Base-by-base conservation (phyloP, 495 filamentous ascomycete species). In the Hyphodiscus hymeniophilus region DNA sequence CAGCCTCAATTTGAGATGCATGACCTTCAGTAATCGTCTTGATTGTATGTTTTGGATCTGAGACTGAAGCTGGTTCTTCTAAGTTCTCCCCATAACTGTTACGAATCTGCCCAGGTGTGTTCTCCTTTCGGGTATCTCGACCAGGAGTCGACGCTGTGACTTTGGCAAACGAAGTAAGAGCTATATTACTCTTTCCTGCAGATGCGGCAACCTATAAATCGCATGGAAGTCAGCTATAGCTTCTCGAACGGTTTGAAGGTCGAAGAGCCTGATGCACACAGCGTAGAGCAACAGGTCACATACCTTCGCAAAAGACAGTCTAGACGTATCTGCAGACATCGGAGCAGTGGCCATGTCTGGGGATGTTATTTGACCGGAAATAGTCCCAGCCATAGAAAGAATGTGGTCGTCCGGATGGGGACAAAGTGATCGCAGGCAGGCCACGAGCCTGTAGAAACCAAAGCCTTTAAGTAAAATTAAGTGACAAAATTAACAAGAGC, bases 241-340 rank as follows among this genome's bases (percentile, higher is more conserved):
- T 33, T 47, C 3, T 36, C 22, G 23, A 47, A 11, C 17, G 13
- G 47, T 0, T 6, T n/a, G 16, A 52, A 17, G 43, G 38, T 47
- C 35, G 35, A 23, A 3, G 31, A 11, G n/a, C 5, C 7, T 7
- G 34, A 17, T 15, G 30, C 30, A 33, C 30, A 33, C 30, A n/a
- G 30, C 30, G 30, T n/a, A 7, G 8, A n/a, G n/a, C n/a, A 41
- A 8, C 4, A 32, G n/a, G 7, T 21, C 64, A 18, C 68, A 40
- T 66, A 79, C 80, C 70, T 79, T 81, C 58, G 74, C 74, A 60
- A 77, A 77, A 18, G 74, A 74, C 54, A 71, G 56, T 58, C 70
- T 73, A 48, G 65, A 66, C 40, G 60, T 59, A 40, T 67, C 73
- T 56, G 65, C 57, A 39, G 65, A 46, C 50, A 63, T 54, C 35